A percentile compares a stretch with the other conserved stretches of the same genome.
Conservation (phyloP, 2,329 filamentous ascomycete genomes). For the Scedosporium boydii region DNA sequence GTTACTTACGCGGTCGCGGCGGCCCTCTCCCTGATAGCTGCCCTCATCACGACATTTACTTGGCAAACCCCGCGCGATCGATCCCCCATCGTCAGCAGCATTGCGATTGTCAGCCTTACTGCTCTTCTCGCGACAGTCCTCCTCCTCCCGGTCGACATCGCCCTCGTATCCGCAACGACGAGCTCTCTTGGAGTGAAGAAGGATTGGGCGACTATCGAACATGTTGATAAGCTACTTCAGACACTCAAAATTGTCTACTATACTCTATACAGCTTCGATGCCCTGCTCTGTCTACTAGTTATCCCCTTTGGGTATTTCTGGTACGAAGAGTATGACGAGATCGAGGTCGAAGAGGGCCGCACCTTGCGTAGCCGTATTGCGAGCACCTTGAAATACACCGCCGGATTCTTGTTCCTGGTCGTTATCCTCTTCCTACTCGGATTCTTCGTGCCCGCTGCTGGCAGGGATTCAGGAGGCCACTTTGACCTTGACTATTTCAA, state of each 20-base stretch:
- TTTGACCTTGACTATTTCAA: constrained; percentile 89
- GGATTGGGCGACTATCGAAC: constrained; percentile 82
- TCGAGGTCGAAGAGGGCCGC: constrained; percentile 71
- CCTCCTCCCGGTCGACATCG: constrained; percentile 89
- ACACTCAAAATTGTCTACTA: constrained; percentile 89
- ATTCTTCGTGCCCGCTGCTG: constrained; percentile 83
- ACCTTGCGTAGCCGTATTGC: constrained; percentile 62
- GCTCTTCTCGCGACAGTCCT: constrained; percentile 85
- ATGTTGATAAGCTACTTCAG: constrained; percentile 66
- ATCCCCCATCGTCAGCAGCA: constrained; percentile 68
- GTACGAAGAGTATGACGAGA: constrained; percentile 90
- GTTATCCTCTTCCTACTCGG: constrained; percentile 81
- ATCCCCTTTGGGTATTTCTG: constrained; percentile 97
- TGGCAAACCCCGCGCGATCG: constrained; percentile 88
- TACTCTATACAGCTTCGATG: constrained; percentile 82
- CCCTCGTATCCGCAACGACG: constrained; percentile 82
- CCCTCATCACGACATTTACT: constrained; percentile 77
- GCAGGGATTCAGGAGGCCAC: constrained; percentile 53
- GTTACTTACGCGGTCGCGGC: constrained; percentile 81
- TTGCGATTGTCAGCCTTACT: constrained; percentile 81
- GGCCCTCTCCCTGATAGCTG: constrained; percentile 63
- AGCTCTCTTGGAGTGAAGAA: constrained; percentile 74
- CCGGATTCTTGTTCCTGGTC: constrained; percentile 71
- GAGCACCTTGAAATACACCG: constrained; percentile 84
- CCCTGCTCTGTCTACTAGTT: constrained; percentile 76